Base-by-base conservation (phyloP, 768 basidiomycete genomes). In the Agaricus subrufescens region DNA sequence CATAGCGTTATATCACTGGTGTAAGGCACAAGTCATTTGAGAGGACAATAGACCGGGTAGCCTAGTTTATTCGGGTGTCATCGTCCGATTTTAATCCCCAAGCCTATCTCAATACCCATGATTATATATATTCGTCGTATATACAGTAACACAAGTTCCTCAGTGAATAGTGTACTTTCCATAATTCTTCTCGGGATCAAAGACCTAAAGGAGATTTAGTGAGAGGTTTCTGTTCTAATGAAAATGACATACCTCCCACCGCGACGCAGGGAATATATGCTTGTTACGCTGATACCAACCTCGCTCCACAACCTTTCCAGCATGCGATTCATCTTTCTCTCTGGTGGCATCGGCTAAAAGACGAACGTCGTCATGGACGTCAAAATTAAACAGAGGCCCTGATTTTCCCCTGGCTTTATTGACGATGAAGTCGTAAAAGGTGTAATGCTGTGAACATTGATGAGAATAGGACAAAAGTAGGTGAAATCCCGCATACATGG, bases 371-470 rank as follows among this genome's bases (percentile, higher is more conserved):
- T 99, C 97, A 69, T 99, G 97, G 5, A 98, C 97, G 70, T 99
- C 97, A 66, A 99, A 99, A 70, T 90, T 97, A 75, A 99, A 99
- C 54, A 99, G 73, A 4, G 97, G 97, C 0, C 97, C 97, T 0
- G 94, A 97, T 71, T 99, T 99, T 27, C 97, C 97, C 25, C 97
- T 86, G 7, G 95, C 94, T 73, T 97, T 98, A 79, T 98, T 98
- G 63, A 98, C 78, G 61, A 99, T 97, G 62, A 99, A 98, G 71
- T 95, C 91, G 69, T 98, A 98, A 69, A 99, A 99, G 1, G 95
- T 97, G 71, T 98, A 84, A 68, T 98, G 96, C 93, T 98, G 63
- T 14, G 27, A 23, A 44, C 4, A 26, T 2, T 44, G 5, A 43
- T 11, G 23, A 48, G 39, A 54, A 44, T 12, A 52, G 51, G 54